A percentile compares a stretch with the other conserved stretches of the same genome.
Conservation (phyloP, 2,329 filamentous ascomycete species). For the Cytospora leucostoma region DNA sequence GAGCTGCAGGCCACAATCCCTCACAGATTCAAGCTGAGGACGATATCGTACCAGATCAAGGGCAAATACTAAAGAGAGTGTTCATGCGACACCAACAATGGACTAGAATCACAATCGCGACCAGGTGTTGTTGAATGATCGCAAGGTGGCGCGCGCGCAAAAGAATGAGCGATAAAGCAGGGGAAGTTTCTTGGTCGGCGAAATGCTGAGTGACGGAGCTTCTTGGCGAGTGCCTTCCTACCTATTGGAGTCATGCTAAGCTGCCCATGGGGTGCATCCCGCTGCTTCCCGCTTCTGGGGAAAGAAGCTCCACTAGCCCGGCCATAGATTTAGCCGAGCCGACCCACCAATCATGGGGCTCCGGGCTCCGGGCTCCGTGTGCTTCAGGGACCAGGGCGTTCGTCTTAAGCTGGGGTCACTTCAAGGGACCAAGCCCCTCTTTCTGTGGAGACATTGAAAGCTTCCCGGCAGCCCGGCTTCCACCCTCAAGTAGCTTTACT, state of each 20-base stretch:
- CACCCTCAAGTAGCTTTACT: not conserved
- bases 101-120: not conserved
- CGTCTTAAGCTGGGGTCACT: not conserved
- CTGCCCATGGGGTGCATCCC: conserved; percentile 1
- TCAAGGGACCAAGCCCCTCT: not conserved
- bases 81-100: not conserved
- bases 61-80: not conserved
- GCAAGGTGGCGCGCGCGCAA: not conserved
- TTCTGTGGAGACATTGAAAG: not conserved
- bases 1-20: not conserved
- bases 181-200: not conserved
- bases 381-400: not conserved
- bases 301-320: not conserved
- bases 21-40: not conserved
- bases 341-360: not conserved
- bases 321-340: not conserved
- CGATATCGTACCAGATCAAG: not conserved
- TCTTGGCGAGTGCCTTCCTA: not conserved
- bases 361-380: not conserved
- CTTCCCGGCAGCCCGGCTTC: not conserved
- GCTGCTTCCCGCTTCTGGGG: conserved; percentile 1
- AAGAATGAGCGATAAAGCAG: not conserved
- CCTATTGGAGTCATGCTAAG: not conserved
- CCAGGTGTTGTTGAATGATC: not conserved
- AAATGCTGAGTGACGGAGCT: not conserved